phyloP scores from a whole-genome alignment of 495 filamentous ascomycete genomes.

The Penicillium mononematosum region DNA sequence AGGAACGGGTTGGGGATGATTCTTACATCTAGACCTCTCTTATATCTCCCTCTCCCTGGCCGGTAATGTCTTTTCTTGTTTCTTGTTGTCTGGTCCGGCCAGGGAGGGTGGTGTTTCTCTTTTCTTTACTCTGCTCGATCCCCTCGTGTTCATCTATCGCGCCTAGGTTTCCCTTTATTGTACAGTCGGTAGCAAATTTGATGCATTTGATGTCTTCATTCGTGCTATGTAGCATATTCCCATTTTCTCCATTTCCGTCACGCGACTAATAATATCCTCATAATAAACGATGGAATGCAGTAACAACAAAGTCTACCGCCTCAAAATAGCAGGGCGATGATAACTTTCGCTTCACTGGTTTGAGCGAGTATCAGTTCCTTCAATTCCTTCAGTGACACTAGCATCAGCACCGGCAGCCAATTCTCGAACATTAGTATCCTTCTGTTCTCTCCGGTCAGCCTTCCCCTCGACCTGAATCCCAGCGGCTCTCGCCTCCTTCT shows the following conservation, averaged over 20 bases:
- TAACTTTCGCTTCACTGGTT: neutral
- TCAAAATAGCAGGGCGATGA: neutral
- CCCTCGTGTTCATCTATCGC: slow-evolving; percentile 31
- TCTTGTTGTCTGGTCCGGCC: slow-evolving; percentile 13
- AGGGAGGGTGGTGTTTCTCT: slow-evolving; percentile 26
- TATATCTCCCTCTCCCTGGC: slow-evolving; percentile 16
- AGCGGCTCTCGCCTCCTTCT: slow-evolving; percentile 7
- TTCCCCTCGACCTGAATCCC: neutral
- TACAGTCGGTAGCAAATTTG: slow-evolving; percentile 39
- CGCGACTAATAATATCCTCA: neutral
- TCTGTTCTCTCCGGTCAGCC: neutral
- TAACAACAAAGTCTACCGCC: neutral
- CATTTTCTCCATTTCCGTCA: neutral
- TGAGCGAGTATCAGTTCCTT: neutral
- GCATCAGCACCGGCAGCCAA: neutral
- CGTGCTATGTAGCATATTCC: neutral
- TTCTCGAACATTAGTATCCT: neutral
- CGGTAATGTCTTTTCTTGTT: slow-evolving; percentile 21
- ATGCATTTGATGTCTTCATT: slow-evolving; percentile 35
- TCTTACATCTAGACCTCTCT: slow-evolving; percentile 25
- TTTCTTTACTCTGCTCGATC: slow-evolving; percentile 28
- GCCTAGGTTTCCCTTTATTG: slow-evolving; percentile 32
- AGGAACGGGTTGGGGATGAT: slow-evolving; percentile 23
- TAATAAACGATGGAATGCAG: neutral
- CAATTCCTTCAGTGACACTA: neutral